Evolutionary conservation across 1,284 basidiomycete species (phyloP).

Genomic region (Rhodotorula sp.): DNA sequence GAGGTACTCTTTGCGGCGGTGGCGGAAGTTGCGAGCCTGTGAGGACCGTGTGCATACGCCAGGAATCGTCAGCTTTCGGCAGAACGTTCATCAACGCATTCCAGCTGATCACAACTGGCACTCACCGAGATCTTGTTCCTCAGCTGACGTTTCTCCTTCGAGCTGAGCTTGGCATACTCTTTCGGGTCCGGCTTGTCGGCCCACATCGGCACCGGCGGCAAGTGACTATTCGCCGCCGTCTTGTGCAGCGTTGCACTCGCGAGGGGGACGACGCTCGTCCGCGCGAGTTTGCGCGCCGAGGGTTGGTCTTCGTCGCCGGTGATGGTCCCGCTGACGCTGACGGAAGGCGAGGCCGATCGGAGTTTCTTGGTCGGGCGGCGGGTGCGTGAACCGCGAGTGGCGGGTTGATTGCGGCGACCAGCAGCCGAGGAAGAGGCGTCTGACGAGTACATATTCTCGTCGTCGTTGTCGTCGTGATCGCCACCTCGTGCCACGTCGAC

Average conservation of each 20-base stretch:
- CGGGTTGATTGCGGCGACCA: not conserved
- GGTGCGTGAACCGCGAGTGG: not conserved
- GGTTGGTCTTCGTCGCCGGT: not conserved
- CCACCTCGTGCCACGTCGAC: too few species aligned
- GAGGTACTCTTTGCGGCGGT: conserved; percentile 54
- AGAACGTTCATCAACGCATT: too few species aligned
- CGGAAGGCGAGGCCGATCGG: conserved; percentile 9
- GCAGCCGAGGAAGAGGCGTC: not conserved
- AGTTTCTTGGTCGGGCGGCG: conserved; percentile 18
- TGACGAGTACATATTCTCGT: conserved; percentile 19
- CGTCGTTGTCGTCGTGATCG: not conserved
- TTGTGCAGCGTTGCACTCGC: conserved; percentile 34
- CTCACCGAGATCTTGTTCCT: conserved; percentile 95
- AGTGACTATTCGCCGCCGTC: conserved; percentile 19
- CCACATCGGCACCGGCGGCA: conserved; percentile 44
- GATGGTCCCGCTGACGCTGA: not conserved
- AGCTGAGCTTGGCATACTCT: conserved; percentile 91
- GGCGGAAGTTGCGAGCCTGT: conserved; percentile 7
- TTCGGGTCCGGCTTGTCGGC: conserved; percentile 67
- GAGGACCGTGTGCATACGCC: too few species aligned
- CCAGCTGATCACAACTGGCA: conserved; percentile 52
- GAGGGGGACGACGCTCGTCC: conserved; percentile 31
- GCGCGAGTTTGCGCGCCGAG: conserved; percentile 3
- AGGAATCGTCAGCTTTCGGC: too few species aligned
- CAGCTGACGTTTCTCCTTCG: conserved; percentile 93